Base-by-base conservation (phyloP, 2,329 filamentous ascomycete species). In the Aspergillus ustus region DNA sequence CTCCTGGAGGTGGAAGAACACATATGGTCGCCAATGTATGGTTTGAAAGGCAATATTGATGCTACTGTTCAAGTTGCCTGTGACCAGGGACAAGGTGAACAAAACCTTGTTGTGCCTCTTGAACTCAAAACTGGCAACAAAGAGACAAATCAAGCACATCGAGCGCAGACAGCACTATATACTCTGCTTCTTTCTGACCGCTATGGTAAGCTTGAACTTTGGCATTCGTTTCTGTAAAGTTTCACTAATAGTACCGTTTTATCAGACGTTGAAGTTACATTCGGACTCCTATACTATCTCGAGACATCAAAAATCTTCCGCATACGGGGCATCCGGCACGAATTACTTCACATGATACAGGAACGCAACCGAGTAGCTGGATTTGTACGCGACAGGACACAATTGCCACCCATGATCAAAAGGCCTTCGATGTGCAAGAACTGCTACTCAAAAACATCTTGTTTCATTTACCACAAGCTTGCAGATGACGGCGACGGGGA, bases 1-100 rank as follows among this genome's bases (percentile, higher is more conserved):
- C 82, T 99, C 29, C 88, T 99, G 15, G 95, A 98, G 73, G 91
- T 99, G 9, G 95, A 99, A 75, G 95, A 99, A 76, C 95, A 98
- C 73, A 89, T 99, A 29, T 99, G 95, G 95, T 98, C 94, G 7
- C 95, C 95, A 0, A 94, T 93, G 87, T 99, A 96, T 73, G 95
- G 95, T 0, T 82, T 99, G 17, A 99, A 99, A 76, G 95, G 95
- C 31, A 99, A 98, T 69, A 95, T 99, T 62, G 95, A 99, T 78
- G 95, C 95, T 29, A 98, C 95, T 0, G 91, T 99, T 1, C 92
- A 99, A 78, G 90, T 95, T 17, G 87, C 86, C 0, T 91, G 97
- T 82, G 82, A 86, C 59, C 90, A 96, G 60, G 86, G 87, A 28
- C 80, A 84, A n/a, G 83, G 85, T 31, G 78, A 82, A 51, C 87